Base-by-base conservation (phyloP, 2,329 filamentous ascomycete species). In the Berkeleyomyces rouxiae region DNA sequence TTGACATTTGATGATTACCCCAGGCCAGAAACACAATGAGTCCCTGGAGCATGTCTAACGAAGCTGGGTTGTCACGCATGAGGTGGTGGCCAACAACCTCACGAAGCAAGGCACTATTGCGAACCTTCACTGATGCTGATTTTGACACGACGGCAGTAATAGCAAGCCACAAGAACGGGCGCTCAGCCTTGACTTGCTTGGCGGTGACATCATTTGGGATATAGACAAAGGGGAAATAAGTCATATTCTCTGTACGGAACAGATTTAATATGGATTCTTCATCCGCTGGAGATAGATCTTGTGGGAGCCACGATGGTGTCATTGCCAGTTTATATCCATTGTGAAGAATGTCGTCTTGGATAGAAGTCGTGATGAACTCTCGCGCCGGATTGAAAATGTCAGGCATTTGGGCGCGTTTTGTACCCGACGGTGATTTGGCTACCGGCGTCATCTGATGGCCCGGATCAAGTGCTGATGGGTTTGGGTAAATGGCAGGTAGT, bases 121-220 rank as follows among this genome's bases (percentile, higher is more conserved):
- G 66, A 23, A 68, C 66, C 43, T 68, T 70, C 64, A 70, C 68
- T 53, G 64, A 58, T 0, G 65, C 62, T 0, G 62, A 63, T 10
- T 66, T 70, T 2, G 68, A 66, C 0, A 66, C 64, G 4, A 74
- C 66, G 0, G 70, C 68, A 70, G 74, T 73, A 11, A 75, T 70
- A 10, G 71, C 71, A 16, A 73, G 63, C 73, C 73, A 76, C 7
- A 74, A 64, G 37, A 75, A 75, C 0, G 74, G 74, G 53, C 70
- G 68, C 11, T 72, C 66, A 5, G 65, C 60, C 11, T 70, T 70
- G 1, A 76, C 63, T 55, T 69, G 66, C 4, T 59, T 61, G 5
- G 70, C 63, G 31, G 49, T 61, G 13, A 67, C 64, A 3, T 63
- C 64, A 0, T 11, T 37, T 5, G 66, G 66, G 36, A 72, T 65